Evolutionary conservation across 2,329 filamentous ascomycete genomes (phyloP).

Genomic region (Bipolaris victoriae): DNA sequence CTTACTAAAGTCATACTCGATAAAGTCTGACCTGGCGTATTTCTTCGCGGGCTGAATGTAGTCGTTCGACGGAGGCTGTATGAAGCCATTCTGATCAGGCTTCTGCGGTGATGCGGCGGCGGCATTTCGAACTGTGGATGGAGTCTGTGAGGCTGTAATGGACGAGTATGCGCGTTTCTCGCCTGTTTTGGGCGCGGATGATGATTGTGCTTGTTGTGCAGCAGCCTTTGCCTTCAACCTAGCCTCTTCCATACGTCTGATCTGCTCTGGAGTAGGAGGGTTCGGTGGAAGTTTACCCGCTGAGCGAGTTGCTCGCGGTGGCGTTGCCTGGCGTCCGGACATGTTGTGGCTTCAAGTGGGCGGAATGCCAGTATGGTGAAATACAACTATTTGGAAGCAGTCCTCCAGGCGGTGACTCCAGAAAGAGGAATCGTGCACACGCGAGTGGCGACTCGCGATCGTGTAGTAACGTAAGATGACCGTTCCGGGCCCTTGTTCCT

Average conservation of each 20-base stretch:
- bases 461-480: slow-evolving; percentile 6
- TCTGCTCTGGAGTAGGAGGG: slow-evolving; percentile 66
- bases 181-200: slow-evolving; percentile 52
- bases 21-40: slow-evolving; percentile 78
- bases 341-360: slow-evolving; percentile 24
- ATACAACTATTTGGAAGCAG: neutral
- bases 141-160: slow-evolving; percentile 63
- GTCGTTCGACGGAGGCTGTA: slow-evolving; percentile 50
- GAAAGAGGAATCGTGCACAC: neutral
- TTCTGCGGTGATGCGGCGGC: slow-evolving; percentile 62
- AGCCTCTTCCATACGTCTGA: slow-evolving; percentile 75
- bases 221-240: slow-evolving; percentile 86
- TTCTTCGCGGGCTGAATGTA: slow-evolving; percentile 79
- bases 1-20: slow-evolving; percentile 97
- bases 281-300: slow-evolving; percentile 52
- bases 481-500: slow-evolving; percentile 33
- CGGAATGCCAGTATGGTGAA: neutral
- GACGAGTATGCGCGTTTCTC: slow-evolving; percentile 75
- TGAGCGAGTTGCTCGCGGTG: slow-evolving; percentile 51
- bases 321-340: slow-evolving; percentile 55
- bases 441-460: slow-evolving; percentile 23
- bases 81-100: slow-evolving; percentile 46
- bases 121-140: slow-evolving; percentile 64
- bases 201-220: slow-evolving; percentile 56
- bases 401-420: neutral